A percentile compares a stretch with the other conserved stretches of the same genome.
Evolutionary conservation across 805 yeast species (phyloP).

Genomic region (Ogataea haglerorum): DNA sequence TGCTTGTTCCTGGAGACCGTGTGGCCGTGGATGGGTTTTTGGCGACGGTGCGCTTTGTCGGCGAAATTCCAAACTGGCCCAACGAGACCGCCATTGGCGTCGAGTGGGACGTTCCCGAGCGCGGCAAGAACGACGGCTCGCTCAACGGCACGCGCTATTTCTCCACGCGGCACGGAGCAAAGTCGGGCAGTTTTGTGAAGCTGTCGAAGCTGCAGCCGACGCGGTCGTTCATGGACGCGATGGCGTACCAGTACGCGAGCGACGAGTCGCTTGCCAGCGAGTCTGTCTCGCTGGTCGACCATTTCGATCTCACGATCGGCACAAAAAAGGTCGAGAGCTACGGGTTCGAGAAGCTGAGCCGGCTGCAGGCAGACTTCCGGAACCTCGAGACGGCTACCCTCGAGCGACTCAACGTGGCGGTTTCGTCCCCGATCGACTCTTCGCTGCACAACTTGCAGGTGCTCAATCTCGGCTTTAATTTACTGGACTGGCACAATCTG

Average conservation of each 20-base stretch:
- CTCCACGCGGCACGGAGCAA: slow-evolving; percentile 27
- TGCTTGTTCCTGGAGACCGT: slow-evolving; percentile 3
- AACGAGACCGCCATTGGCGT: slow-evolving; percentile 59
- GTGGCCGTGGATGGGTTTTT: slow-evolving; percentile 40
- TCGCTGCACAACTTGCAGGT: slow-evolving; percentile 27
- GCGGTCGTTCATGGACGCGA: slow-evolving; percentile 43
- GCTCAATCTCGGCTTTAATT: slow-evolving; percentile 61
- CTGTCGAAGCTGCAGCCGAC: slow-evolving; percentile 21
- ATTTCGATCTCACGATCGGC: slow-evolving; percentile 43
- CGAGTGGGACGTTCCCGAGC: slow-evolving; percentile 73
- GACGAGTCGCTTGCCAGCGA: slow-evolving; percentile 12
- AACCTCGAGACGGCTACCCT: slow-evolving; percentile 49
- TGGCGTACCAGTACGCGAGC: slow-evolving; percentile 47
- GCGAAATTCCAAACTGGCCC: slow-evolving; percentile 64
- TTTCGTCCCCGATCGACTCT: slow-evolving; percentile 9
- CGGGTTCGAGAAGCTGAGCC: slow-evolving; percentile 60
- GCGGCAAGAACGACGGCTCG: slow-evolving; percentile 75
- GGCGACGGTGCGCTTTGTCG: slow-evolving; percentile 64
- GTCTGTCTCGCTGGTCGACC: slow-evolving; percentile 14
- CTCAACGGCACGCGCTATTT: slow-evolving; percentile 58
- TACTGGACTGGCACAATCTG: slow-evolving; percentile 44
- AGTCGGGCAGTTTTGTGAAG: slow-evolving; percentile 66
- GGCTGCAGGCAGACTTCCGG: slow-evolving; percentile 44
- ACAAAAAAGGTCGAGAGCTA: slow-evolving; percentile 54
- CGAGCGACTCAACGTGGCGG: slow-evolving; percentile 38